Base-by-base conservation (phyloP, 768 basidiomycete species). In the Tubosaeta sp. region DNA sequence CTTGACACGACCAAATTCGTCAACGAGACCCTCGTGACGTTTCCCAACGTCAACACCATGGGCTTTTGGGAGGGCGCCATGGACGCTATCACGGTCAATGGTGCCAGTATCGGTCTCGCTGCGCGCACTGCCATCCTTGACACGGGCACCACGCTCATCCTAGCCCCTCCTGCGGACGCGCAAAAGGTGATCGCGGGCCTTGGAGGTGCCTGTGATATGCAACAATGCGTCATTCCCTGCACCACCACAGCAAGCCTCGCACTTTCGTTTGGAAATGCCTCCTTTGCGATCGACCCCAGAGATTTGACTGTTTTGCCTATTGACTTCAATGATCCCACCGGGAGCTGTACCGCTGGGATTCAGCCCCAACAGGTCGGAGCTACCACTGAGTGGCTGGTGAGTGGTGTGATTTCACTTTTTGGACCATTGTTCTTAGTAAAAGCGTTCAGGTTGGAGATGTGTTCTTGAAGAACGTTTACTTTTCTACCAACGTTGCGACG, bases 61-160 rank as follows among this genome's bases (percentile, higher is more conserved):
- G 89, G 90, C 34, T 94, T 92, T 74, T 94, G 91, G 92, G 87
- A 91, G 73, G 84, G 74, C 14, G 70, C 69, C 8, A 65, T 93
- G 65, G 78, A 80, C 52, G 73, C 73, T 13, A 72, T 85, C 46
- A 74, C 78, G 21, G 79, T 86, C 54, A 72, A 87, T 60, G 85
- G 83, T 21, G 54, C 69, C 30, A 73, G 77, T 59, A 62, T 72
- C 36, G 76, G 78, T 6, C 70, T 87, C 38, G 53, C 60, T 14
- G 77, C 77, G 46, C 87, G 87, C 60, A 87, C 86, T 18, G 83
- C 87, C 44, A 87, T 94, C 59, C 71, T 77, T 31, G 76, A 77
- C 61, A 77, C 76, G 3, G 76, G 76, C 48, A 78, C 76, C 55
- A 78, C 76, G 19, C 68, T 76, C 49, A 66, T 78, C 38, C 41